Evolutionary conservation across 2,329 filamentous ascomycete genomes (phyloP).

Genomic region (Colletotrichum lini): DNA sequence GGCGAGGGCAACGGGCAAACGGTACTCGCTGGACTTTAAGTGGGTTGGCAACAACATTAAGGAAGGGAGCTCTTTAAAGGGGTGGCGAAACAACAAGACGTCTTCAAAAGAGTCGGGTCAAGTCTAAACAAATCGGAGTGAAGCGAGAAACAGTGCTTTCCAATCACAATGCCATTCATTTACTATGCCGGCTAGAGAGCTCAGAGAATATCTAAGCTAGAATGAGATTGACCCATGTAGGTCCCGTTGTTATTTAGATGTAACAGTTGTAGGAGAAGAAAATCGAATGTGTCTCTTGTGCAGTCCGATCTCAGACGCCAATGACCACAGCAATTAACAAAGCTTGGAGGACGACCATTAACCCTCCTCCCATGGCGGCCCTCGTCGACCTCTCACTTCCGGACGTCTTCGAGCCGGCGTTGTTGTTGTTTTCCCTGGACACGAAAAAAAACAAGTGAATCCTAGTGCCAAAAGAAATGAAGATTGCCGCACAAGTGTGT

Average conservation of each 20-base stretch:
- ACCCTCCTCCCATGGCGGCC: constrained; percentile 25
- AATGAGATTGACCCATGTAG: constrained; percentile 11
- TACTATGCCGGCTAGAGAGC: constrained; percentile 36
- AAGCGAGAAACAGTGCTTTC: neutral
- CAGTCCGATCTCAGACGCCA: constrained; percentile 31
- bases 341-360: constrained; percentile 29
- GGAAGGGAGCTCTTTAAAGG: constrained; percentile 56
- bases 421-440: constrained; percentile 37
- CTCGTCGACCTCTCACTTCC: constrained; percentile 15
- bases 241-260: constrained; percentile 4
- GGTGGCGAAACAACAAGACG: constrained; percentile 47
- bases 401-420: constrained; percentile 20
- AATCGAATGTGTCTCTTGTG: neutral
- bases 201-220: constrained; percentile 32
- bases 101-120: neutral
- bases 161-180: constrained; percentile 32
- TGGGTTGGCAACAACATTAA: constrained; percentile 74
- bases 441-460: constrained; percentile 33
- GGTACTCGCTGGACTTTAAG: constrained; percentile 70
- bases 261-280: neutral
- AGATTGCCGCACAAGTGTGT: constrained; percentile 16
- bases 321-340: constrained; percentile 32
- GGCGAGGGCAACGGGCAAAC: too few species aligned
- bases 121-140: neutral
- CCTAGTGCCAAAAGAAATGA: constrained; percentile 29